Evolutionary conservation across 2,329 filamentous ascomycete species (phyloP).

Genomic region (Aspergillus versicolor): DNA sequence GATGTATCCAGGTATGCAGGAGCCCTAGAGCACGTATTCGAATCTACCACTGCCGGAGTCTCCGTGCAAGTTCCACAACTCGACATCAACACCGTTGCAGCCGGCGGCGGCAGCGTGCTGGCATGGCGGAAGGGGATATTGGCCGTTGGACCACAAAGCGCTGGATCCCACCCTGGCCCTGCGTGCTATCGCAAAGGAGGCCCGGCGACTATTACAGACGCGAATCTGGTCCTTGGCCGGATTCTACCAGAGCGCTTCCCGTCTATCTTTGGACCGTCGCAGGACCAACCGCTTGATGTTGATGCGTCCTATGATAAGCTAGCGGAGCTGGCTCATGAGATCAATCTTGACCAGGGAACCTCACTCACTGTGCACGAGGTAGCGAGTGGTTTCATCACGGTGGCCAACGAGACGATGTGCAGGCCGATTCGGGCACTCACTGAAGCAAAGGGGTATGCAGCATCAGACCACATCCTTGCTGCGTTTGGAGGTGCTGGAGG

Average conservation of each 20-base stretch:
- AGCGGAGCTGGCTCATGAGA: conserved; percentile 65
- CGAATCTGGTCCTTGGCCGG: conserved; percentile 82
- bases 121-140: conserved; percentile 91
- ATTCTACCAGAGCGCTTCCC: conserved; percentile 91
- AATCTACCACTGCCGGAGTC: conserved; percentile 90
- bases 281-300: conserved; percentile 76
- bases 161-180: conserved; percentile 81
- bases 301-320: conserved; percentile 68
- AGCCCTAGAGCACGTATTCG: conserved; percentile 88
- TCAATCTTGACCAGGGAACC: conserved; percentile 54
- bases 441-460: conserved; percentile 79
- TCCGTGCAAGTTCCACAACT: conserved; percentile 90
- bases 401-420: conserved; percentile 45
- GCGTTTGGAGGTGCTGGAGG: conserved; percentile 92
- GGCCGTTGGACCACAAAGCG: conserved; percentile 83
- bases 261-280: conserved; percentile 89
- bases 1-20: conserved; percentile 86
- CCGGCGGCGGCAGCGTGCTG: conserved; percentile 68
- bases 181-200: conserved; percentile 92
- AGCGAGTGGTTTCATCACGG: conserved; percentile 43
- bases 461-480: conserved; percentile 76
- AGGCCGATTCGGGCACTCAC: conserved; percentile 86
- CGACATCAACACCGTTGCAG: conserved; percentile 93
- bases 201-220: conserved; percentile 86
- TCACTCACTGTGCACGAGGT: conserved; percentile 53